phyloP scores from a whole-genome alignment of 345 rosid species.

The Raphanus sativus region DNA sequence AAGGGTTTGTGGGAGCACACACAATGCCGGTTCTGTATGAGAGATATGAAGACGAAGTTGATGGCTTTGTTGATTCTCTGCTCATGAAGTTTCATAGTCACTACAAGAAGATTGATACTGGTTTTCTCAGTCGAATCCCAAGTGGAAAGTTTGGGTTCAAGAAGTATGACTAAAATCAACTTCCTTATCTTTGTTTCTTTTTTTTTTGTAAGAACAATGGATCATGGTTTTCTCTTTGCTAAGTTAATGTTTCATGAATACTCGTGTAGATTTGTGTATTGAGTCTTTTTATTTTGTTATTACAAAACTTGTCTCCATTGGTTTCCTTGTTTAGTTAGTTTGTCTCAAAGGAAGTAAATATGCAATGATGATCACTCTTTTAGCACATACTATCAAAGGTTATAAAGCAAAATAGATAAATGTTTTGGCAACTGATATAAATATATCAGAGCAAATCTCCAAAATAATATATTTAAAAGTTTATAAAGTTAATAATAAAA shows the following conservation, averaged over 20 bases:
- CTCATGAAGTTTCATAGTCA: constrained; percentile 60
- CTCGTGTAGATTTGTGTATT: constrained; percentile 10
- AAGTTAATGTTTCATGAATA: neutral
- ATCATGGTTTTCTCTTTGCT: neutral
- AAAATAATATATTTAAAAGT: neutral
- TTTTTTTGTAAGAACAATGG: constrained; percentile 25
- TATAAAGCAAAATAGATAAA: neutral
- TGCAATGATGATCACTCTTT: neutral
- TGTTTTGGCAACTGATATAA: neutral
- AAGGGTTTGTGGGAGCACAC: constrained; percentile 92
- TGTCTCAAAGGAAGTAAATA: neutral
- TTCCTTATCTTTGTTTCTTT: neutral
- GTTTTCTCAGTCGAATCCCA: constrained; percentile 71
- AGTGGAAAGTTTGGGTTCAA: constrained; percentile 61
- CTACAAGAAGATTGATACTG: constrained; percentile 60
- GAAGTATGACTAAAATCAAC: constrained; percentile 54
- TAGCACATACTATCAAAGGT: neutral
- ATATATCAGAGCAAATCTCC: neutral
- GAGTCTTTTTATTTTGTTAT: neutral
- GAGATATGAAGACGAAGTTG: constrained; percentile 76
- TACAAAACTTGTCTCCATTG: neutral
- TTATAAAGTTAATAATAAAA: no score
- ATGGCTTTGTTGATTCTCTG: constrained; percentile 52
- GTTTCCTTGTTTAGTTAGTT: neutral
- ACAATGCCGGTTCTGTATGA: constrained; percentile 89